Conservation (phyloP, 306 rosid genomes). For the Vigna unguiculata region DNA sequence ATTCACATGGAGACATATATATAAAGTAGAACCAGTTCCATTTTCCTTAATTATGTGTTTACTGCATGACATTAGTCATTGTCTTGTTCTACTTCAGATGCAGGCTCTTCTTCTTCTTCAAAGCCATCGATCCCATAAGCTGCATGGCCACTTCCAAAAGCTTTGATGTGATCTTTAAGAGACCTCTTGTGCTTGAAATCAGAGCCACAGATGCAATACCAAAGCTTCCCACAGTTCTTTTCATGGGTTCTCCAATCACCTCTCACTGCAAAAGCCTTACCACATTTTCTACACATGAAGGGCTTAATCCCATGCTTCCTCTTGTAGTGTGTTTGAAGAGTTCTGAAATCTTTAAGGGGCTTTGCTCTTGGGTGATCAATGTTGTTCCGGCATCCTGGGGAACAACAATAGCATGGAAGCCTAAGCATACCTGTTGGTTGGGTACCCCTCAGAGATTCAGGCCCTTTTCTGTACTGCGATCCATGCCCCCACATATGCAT, state of each 20-base stretch:
- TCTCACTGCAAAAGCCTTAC: constrained; percentile 85
- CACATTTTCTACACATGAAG: constrained; percentile 63
- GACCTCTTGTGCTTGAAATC: constrained; percentile 92
- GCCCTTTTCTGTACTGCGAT: constrained; percentile 70
- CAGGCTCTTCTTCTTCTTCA: constrained; percentile 84
- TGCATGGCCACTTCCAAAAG: constrained; percentile 83
- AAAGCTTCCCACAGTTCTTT: constrained; percentile 89
- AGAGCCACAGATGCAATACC: constrained; percentile 90
- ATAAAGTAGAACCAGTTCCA: constrained; percentile 2
- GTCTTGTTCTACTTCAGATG: constrained; percentile 88
- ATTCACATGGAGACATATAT: constrained; percentile 10
- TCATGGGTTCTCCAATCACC: constrained; percentile 95
- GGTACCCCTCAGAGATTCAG: constrained; percentile 63
- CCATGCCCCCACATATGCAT: constrained; percentile 99
- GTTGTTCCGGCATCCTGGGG: constrained; percentile 87
- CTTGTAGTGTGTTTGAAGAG: constrained; percentile 91
- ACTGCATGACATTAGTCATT: constrained; percentile 56
- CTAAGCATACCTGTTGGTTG: constrained; percentile 93
- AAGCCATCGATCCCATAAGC: constrained; percentile 69
- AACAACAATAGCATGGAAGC: constrained; percentile 88
- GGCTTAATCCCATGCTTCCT: constrained; percentile 73
- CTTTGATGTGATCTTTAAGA: constrained; percentile 81
- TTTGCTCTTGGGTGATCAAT: constrained; percentile 86
- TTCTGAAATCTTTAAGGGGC: constrained; percentile 82
- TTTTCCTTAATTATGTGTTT: not conserved